phyloP scores from a whole-genome alignment of 1,284 basidiomycete species.

The Wolfiporia cocos region DNA sequence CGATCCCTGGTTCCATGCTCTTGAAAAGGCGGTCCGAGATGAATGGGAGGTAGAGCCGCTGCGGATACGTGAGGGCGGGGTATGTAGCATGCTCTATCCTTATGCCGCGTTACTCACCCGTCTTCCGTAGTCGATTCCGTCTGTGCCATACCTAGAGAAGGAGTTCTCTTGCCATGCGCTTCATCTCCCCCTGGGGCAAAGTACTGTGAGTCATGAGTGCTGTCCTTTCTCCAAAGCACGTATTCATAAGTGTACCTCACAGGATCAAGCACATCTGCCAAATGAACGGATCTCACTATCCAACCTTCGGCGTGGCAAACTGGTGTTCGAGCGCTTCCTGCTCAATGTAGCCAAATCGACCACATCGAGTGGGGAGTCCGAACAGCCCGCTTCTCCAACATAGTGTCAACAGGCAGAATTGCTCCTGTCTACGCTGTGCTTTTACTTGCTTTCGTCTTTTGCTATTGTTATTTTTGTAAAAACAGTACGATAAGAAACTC shows the following conservation, averaged over 20 bases:
- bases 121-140: conserved; percentile 73
- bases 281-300: conserved; percentile 78
- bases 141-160: conserved; percentile 90
- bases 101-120: too few species aligned
- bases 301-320: conserved; percentile 71
- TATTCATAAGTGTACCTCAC: not conserved
- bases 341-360: conserved; percentile 31
- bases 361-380: too few species aligned
- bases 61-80: conserved; percentile 91
- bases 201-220: conserved; percentile 44
- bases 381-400: too few species aligned
- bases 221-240: not conserved
- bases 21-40: conserved; percentile 76
- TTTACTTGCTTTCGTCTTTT: too few species aligned
- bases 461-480: too few species aligned
- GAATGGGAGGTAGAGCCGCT: conserved; percentile 86
- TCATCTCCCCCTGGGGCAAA: conserved; percentile 87
- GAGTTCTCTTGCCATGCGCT: conserved; percentile 79
- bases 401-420: too few species aligned
- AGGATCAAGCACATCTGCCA: conserved; percentile 85
- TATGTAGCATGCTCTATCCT: conserved; percentile 32
- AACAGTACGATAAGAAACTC: too few species aligned
- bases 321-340: conserved; percentile 71
- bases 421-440: too few species aligned
- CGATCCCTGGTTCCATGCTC: conserved; percentile 76